phyloP scores from a whole-genome alignment of 2,329 filamentous ascomycete genomes.

The Sphaerostilbella broomeana region DNA sequence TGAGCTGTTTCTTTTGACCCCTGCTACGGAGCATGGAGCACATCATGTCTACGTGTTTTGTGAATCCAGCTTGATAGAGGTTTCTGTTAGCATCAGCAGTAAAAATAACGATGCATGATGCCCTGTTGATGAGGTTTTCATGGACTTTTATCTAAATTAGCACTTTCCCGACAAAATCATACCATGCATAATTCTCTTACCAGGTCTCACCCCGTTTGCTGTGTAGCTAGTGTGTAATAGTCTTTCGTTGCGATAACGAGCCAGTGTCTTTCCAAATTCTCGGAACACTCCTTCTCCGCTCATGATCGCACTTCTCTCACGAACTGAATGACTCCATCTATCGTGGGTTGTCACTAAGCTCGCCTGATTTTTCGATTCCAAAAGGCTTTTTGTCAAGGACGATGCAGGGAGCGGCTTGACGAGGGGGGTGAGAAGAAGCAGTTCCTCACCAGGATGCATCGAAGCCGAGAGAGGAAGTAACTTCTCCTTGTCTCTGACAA shows the following conservation, averaged over 20 bases:
- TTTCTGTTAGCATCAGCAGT: slow-evolving; percentile 94
- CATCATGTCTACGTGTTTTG: slow-evolving; percentile 94
- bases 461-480: slow-evolving; percentile 76
- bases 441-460: slow-evolving; percentile 76
- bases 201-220: slow-evolving; percentile 79
- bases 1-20: slow-evolving; percentile 79
- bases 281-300: slow-evolving; percentile 90
- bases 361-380: slow-evolving; percentile 44
- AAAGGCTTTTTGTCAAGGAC: slow-evolving; percentile 65
- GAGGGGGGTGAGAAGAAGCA: slow-evolving; percentile 81
- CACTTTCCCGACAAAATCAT: not conserved
- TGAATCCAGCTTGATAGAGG: slow-evolving; percentile 87
- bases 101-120: slow-evolving; percentile 80
- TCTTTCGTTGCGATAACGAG: slow-evolving; percentile 76
- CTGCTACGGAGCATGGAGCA: slow-evolving; percentile 73
- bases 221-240: slow-evolving; percentile 93
- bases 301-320: slow-evolving; percentile 61
- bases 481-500: slow-evolving; percentile 83
- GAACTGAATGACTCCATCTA: slow-evolving; percentile 49
- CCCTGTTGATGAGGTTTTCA: slow-evolving; percentile 83
- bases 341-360: slow-evolving; percentile 40
- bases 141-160: slow-evolving; percentile 51
- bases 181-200: slow-evolving; percentile 26
- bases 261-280: slow-evolving; percentile 81
- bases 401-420: slow-evolving; percentile 91